Evolutionary conservation across 148 eudicot genomes (phyloP).

Genomic region (Linanthus parryae): DNA sequence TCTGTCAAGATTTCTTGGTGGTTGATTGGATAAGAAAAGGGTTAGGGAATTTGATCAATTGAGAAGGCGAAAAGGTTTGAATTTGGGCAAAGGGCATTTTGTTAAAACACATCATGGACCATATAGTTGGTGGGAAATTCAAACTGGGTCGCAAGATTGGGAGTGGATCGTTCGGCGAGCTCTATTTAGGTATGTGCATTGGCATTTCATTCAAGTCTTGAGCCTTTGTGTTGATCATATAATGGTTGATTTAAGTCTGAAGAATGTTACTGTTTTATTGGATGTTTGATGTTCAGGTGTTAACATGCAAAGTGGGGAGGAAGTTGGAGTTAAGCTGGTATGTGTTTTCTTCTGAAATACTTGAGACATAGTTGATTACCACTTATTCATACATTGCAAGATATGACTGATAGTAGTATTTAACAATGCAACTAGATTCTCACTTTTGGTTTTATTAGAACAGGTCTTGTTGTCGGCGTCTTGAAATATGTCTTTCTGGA

Average conservation of each 20-base stretch:
- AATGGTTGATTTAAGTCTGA: background rate
- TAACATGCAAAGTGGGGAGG: constrained; percentile 79
- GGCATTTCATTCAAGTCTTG: background rate
- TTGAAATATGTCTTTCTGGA: no score
- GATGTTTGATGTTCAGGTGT: constrained; percentile 41
- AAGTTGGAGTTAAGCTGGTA: constrained; percentile 91
- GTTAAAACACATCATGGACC: constrained; percentile 48
- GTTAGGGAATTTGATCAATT: no score
- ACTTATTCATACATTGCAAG: no score
- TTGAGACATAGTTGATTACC: no score
- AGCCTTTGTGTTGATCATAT: background rate
- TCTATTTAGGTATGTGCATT: constrained; percentile 42
- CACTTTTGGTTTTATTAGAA: no score
- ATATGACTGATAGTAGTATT: no score
- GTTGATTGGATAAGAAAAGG: no score
- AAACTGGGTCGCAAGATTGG: constrained; percentile 67
- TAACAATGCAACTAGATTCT: no score
- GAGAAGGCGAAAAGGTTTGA: no score
- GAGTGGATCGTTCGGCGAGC: constrained; percentile 70
- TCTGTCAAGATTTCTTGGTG: no score
- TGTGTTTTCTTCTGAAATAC: constrained; percentile 28
- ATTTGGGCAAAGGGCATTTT: no score
- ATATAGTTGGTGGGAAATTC: constrained; percentile 61
- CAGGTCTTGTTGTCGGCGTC: no score
- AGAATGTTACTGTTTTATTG: background rate